Percentiles rank a stretch among this genome's conserved stretches.
phyloP scores from a whole-genome alignment of 108 stramenopile genomes.

The Stephanodiscus minutulus region DNA sequence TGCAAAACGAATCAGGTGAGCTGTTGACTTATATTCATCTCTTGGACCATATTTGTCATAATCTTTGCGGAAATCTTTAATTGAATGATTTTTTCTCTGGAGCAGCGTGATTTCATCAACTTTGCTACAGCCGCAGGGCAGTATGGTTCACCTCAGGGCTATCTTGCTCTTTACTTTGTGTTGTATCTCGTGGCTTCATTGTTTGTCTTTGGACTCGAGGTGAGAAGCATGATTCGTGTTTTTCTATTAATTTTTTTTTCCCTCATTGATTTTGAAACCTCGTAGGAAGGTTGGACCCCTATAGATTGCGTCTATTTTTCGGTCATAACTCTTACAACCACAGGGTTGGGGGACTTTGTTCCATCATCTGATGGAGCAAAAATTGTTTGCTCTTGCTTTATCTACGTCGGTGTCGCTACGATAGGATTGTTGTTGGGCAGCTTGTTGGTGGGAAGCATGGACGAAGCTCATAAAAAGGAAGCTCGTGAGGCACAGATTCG shows the following conservation, averaged over 20 bases:
- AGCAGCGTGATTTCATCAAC: conserved; percentile 79
- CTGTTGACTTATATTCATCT: neutral
- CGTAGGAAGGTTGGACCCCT: conserved; percentile 79
- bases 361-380: conserved; percentile 79
- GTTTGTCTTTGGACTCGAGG: conserved; percentile 83
- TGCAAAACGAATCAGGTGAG: conserved; percentile 61
- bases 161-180: conserved; percentile 74
- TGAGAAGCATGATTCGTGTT: neutral
- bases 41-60: too few species aligned
- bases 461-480: conserved; percentile 67
- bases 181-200: conserved; percentile 76
- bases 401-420: conserved; percentile 88
- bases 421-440: conserved; percentile 90
- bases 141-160: conserved; percentile 71
- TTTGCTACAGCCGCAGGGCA: conserved; percentile 68
- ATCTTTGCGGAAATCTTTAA: too few species aligned
- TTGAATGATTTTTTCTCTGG: neutral
- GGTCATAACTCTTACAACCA: conserved; percentile 79
- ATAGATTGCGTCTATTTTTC: conserved; percentile 91
- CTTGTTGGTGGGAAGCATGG: conserved; percentile 78
- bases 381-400: conserved; percentile 85
- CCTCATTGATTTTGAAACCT: conserved; percentile 10
- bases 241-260: neutral
- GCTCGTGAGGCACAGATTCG: conserved; percentile 60
- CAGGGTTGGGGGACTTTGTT: conserved; percentile 87